Conservation (phyloP, 495 filamentous ascomycete species). For the Penicillium roqueforti region DNA sequence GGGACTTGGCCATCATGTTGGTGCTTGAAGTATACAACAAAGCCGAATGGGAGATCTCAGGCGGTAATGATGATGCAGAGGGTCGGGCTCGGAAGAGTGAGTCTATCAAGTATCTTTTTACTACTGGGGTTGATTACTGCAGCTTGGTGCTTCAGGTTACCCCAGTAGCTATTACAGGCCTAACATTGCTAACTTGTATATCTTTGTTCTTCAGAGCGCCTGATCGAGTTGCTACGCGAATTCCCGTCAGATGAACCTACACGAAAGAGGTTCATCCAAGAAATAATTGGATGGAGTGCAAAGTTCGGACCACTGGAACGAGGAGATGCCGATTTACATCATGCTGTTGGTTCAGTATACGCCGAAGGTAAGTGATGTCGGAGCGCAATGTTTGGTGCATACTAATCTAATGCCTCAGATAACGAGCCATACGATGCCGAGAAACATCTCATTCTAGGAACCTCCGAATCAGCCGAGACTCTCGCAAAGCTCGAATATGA, state of each 20-base stretch:
- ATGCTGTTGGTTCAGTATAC: slow-evolving; percentile 82
- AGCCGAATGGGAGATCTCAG: slow-evolving; percentile 67
- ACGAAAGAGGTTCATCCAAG: slow-evolving; percentile 83
- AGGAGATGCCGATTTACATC: slow-evolving; percentile 93
- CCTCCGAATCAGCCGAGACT: slow-evolving; percentile 77
- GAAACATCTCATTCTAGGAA: slow-evolving; percentile 82
- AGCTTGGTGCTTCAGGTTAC: neutral
- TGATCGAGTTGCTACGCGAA: slow-evolving; percentile 63
- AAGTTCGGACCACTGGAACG: slow-evolving; percentile 82
- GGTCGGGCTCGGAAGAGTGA: slow-evolving; percentile 43
- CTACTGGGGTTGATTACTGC: neutral
- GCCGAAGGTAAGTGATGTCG: slow-evolving; percentile 57
- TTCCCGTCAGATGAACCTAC: slow-evolving; percentile 83
- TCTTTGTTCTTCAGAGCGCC: slow-evolving; percentile 36
- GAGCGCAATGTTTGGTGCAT: neutral
- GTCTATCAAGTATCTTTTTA: slow-evolving; percentile 9
- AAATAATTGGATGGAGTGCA: slow-evolving; percentile 84
- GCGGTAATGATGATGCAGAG: slow-evolving; percentile 44
- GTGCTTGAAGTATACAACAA: slow-evolving; percentile 86
- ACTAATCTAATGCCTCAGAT: slow-evolving; percentile 46
- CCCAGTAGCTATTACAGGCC: neutral
- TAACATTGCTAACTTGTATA: neutral
- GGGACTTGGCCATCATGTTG: slow-evolving; percentile 79
- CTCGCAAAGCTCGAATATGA: slow-evolving; percentile 80
- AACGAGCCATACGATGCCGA: slow-evolving; percentile 90